Conservation (phyloP, 2,329 filamentous ascomycete genomes). For the Xylaria sp. region DNA sequence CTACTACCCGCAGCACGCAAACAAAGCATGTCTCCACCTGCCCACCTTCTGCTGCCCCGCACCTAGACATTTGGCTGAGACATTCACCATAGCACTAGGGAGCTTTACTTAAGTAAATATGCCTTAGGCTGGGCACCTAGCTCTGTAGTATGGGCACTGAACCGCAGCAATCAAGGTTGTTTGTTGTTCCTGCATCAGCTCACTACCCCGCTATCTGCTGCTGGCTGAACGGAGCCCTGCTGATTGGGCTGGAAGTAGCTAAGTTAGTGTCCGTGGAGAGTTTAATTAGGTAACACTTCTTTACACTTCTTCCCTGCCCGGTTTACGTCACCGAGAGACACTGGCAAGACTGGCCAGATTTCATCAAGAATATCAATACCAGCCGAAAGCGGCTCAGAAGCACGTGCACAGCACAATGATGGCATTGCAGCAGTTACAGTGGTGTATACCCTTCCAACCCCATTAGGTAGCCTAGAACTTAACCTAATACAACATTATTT, state of each 20-base stretch:
- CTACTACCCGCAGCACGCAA: constrained; percentile 20
- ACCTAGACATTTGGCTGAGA: background rate
- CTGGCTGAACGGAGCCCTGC: constrained; percentile 17
- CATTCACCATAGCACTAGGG: background rate
- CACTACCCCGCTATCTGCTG: constrained; percentile 12
- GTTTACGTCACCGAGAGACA: constrained; percentile 34
- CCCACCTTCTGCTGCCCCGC: constrained; percentile 5
- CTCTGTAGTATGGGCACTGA: background rate
- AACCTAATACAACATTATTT: too few relatives aligned
- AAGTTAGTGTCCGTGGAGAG: background rate
- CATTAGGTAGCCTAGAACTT: too few relatives aligned
- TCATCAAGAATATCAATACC: background rate
- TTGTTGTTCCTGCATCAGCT: constrained; percentile 29
- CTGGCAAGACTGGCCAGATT: constrained; percentile 7
- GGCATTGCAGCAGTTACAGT: too few relatives aligned
- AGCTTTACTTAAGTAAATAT: too few relatives aligned
- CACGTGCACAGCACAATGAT: constrained; percentile 10
- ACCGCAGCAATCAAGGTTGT: background rate
- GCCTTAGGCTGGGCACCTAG: too few relatives aligned
- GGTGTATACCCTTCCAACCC: too few relatives aligned
- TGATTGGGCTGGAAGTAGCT: background rate
- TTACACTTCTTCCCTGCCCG: constrained; percentile 8
- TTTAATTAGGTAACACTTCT: constrained; percentile 16
- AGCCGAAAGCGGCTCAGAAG: constrained; percentile 6
- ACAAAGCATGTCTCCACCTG: constrained; percentile 20